Percentiles rank a stretch among this genome's conserved stretches.
Conservation (phyloP, 1,284 basidiomycete genomes). For the Veloboletus limbatus region DNA sequence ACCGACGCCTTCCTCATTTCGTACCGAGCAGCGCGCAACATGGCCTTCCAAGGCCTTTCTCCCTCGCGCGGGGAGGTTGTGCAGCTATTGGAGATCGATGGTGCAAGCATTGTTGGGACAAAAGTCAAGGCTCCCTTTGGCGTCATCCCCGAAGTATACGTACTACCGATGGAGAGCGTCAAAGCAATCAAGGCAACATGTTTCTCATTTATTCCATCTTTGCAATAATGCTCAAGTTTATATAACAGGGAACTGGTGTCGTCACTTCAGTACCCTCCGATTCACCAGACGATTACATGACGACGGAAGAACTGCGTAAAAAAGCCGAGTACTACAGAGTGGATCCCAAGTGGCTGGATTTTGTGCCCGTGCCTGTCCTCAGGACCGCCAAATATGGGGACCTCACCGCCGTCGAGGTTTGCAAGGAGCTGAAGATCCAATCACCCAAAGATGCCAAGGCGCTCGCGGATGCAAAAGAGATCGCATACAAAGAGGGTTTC, state of each 20-base stretch:
- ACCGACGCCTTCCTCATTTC: conserved; percentile 90
- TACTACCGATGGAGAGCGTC: conserved; percentile 97
- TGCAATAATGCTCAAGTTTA: not conserved
- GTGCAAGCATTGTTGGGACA: conserved; percentile 82
- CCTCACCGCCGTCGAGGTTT: conserved; percentile 84
- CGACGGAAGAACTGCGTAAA: conserved; percentile 90
- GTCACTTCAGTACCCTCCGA: conserved; percentile 98
- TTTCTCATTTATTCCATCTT: not conserved
- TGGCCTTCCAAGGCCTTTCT: conserved; percentile 92
- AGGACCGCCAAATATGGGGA: conserved; percentile 89
- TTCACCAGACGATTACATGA: conserved; percentile 96
- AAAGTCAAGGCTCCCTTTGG: conserved; percentile 89
- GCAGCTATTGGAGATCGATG: conserved; percentile 76
- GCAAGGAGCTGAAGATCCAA: conserved; percentile 92
- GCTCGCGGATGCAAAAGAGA: conserved; percentile 95
- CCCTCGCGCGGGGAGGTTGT: conserved; percentile 68
- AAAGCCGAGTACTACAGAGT: conserved; percentile 98
- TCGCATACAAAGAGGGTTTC: conserved; percentile 98
- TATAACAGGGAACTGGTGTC: conserved; percentile 85
- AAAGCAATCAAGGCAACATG: conserved; percentile 84
- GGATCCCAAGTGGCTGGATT: conserved; percentile 83
- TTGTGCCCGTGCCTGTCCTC: conserved; percentile 88
- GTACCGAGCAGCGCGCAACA: conserved; percentile 89
- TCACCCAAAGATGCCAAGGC: conserved; percentile 93
- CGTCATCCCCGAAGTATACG: conserved; percentile 85